phyloP scores from a whole-genome alignment of 2,329 filamentous ascomycete genomes.

The Tolypocladium album region DNA sequence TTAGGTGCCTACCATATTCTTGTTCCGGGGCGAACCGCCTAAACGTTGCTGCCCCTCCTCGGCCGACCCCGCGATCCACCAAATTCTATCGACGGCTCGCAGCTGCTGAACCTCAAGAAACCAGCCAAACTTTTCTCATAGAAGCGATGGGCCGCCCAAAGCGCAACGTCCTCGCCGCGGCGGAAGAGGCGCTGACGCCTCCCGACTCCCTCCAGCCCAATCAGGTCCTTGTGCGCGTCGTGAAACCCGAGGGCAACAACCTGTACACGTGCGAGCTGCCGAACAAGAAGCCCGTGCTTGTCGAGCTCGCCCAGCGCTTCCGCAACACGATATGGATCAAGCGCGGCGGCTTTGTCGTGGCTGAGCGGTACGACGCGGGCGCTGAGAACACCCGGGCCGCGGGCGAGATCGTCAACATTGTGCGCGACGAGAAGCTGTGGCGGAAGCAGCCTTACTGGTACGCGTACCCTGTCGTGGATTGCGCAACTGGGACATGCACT shows the following conservation, averaged over 20 bases:
- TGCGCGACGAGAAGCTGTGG: conserved; percentile 86
- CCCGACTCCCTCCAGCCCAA: conserved; percentile 46
- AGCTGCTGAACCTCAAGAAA: background rate
- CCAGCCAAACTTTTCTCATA: background rate
- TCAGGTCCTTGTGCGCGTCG: conserved; percentile 64
- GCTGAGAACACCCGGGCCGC: conserved; percentile 67
- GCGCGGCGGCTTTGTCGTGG: conserved; percentile 74
- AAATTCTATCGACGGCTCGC: background rate
- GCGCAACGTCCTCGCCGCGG: conserved; percentile 66
- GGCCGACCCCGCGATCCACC: conserved; percentile 1
- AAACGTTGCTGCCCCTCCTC: background rate
- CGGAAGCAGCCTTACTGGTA: conserved; percentile 83
- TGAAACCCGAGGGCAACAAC: conserved; percentile 80
- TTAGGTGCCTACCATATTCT: background rate
- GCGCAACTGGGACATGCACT: conserved; percentile 2
- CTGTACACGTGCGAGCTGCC: conserved; percentile 72
- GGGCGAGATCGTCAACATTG: conserved; percentile 88
- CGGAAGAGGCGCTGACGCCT: conserved; percentile 56
- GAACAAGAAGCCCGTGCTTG: conserved; percentile 52
- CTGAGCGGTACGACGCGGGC: conserved; percentile 55
- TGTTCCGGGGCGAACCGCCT: background rate
- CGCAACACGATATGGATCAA: conserved; percentile 92
- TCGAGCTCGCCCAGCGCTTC: conserved; percentile 77
- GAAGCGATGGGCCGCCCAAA: conserved; percentile 37
- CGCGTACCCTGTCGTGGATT: background rate